These are phyloP conservation scores for Sonneratia caseolaris DNA, from an alignment of 345 rosid genomes.

Conservation along the genomic window DNA sequence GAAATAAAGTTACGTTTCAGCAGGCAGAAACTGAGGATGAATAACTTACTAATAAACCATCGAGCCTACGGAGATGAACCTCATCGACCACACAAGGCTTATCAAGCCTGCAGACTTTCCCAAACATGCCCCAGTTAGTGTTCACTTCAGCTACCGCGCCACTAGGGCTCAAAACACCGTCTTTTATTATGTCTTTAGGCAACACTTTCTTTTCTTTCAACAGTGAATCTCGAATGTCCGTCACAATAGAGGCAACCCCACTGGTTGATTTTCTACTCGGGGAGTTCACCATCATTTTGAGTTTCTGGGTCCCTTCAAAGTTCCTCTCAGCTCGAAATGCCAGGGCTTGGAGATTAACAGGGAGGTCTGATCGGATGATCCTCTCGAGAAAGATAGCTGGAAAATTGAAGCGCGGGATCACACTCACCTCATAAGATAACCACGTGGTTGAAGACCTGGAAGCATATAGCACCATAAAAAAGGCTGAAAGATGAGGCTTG, in stretches of 20 bases:
- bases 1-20: constrained; percentile 13
- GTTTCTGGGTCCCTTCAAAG: constrained; percentile 32
- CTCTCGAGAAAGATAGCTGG: constrained; percentile 92
- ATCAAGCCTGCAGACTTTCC: constrained; percentile 71
- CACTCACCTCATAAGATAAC: constrained; percentile 79
- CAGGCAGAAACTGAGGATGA: constrained; percentile 18
- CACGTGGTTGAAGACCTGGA: constrained; percentile 44
- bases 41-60: constrained; percentile 72
- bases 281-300: constrained; percentile 20
- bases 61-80: constrained; percentile 95
- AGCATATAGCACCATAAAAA: constrained; percentile 1
- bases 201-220: constrained; percentile 16
- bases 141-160: constrained; percentile 42
- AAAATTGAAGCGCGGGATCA: constrained; percentile 81
- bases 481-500: constrained; percentile 21
- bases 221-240: constrained; percentile 22
- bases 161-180: constrained; percentile 15
- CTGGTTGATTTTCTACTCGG: constrained; percentile 19
- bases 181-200: constrained; percentile 19
- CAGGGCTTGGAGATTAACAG: constrained; percentile 82
- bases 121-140: constrained; percentile 67
- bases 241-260: constrained; percentile 20
- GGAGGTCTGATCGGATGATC: constrained; percentile 90
- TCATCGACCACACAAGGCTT: constrained; percentile 80
- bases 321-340: constrained; percentile 68